Conservation (phyloP, 768 basidiomycete species). For the Coprinopsis marcescibilis region DNA sequence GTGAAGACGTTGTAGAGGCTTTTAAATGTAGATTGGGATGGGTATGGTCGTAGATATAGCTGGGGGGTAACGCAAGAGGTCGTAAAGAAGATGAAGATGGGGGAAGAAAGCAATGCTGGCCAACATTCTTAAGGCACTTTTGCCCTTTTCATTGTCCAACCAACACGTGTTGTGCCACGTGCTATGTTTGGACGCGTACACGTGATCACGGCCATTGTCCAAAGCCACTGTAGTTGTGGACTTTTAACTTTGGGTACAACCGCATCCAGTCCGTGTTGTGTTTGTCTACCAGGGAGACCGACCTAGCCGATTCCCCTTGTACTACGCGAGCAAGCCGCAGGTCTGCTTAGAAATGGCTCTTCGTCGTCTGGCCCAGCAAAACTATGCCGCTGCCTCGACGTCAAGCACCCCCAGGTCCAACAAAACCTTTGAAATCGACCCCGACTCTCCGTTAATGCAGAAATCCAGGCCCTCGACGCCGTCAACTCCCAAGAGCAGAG, state of each 20-base stretch:
- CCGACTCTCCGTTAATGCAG: conserved; percentile 33
- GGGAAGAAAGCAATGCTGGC: conserved; percentile 18
- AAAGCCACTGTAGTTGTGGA: conserved; percentile 3
- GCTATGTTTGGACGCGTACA: conserved; percentile 21
- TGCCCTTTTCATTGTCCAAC: conserved; percentile 43
- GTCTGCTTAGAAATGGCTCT: conserved; percentile 36
- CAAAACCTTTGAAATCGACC: conserved; percentile 5
- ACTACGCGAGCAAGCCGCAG: not conserved
- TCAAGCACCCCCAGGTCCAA: not conserved
- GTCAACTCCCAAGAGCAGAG: conserved; percentile 40
- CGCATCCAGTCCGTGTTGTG: conserved; percentile 1
- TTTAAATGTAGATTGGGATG: conserved; percentile 16
- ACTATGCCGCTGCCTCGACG: conserved; percentile 37
- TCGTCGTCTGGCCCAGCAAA: conserved; percentile 53
- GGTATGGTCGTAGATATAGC: conserved; percentile 9
- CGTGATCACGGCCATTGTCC: conserved; percentile 20
- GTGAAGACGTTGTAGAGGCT: not conserved
- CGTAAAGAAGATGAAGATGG: conserved; percentile 15
- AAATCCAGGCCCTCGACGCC: conserved; percentile 24
- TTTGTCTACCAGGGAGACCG: not conserved
- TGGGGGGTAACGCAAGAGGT: conserved; percentile 21
- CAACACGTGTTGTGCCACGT: conserved; percentile 35
- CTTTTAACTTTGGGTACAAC: conserved; percentile 1
- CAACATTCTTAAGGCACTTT: conserved; percentile 23
- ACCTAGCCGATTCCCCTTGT: not conserved